Conservation (phyloP, 495 filamentous ascomycete species). For the Penicillium ochrochloron region DNA sequence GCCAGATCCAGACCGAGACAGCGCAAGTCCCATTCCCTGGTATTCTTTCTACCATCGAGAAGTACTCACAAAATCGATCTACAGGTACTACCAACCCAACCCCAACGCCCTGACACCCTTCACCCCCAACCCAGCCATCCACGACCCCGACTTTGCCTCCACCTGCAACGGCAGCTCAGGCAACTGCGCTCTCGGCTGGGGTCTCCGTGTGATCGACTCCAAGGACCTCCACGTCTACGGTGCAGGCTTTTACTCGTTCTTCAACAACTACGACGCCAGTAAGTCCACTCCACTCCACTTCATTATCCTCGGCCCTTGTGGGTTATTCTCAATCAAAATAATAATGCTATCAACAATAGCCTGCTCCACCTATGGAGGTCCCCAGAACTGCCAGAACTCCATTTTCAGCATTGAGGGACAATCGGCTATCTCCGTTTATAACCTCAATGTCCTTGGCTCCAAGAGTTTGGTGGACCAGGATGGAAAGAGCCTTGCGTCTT, state of each 20-base stretch:
- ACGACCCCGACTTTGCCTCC: not conserved
- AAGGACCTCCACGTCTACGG: not conserved
- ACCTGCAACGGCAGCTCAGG: constrained; percentile 1
- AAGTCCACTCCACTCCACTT: not conserved
- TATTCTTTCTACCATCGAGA: not conserved
- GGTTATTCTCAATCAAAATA: not conserved
- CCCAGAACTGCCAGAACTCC: not conserved
- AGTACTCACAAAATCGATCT: not conserved
- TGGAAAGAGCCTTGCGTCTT: not conserved
- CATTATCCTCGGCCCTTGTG: not conserved
- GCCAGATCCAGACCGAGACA: not conserved
- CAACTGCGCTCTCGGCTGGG: not conserved
- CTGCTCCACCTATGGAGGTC: not conserved
- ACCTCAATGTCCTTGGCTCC: not conserved
- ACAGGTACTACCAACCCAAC: not conserved
- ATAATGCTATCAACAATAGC: not conserved
- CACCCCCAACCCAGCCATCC: not conserved
- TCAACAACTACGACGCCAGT: not conserved
- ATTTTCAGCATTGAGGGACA: not conserved
- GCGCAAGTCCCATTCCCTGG: not conserved
- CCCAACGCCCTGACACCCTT: not conserved
- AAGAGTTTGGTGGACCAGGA: not conserved
- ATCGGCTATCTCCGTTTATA: not conserved
- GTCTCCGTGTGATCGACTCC: not conserved
- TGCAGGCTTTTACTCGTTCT: not conserved